phyloP scores from a whole-genome alignment of 495 filamentous ascomycete genomes.

The Paragyromitra xinjiangensis region DNA sequence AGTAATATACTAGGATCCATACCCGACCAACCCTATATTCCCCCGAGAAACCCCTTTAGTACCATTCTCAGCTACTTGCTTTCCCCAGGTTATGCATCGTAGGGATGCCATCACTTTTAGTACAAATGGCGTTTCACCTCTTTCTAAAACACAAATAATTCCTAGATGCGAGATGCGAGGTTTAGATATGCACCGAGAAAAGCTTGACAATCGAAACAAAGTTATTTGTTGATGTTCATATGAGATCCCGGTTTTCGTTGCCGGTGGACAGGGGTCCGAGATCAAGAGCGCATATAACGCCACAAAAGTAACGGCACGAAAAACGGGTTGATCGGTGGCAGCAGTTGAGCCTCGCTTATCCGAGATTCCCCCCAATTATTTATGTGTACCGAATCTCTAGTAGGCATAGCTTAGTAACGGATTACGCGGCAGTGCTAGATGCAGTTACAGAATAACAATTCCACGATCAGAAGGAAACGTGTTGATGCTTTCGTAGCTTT shows the following conservation, averaged over 20 bases:
- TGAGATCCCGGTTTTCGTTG: not conserved
- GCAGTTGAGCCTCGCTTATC: not conserved
- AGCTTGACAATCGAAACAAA: not conserved
- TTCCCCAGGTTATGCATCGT: too few relatives aligned
- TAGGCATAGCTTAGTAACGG: not conserved
- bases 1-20: too few relatives aligned
- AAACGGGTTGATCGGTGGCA: not conserved
- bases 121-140: not conserved
- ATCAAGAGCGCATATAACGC: too few relatives aligned
- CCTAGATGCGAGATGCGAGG: not conserved
- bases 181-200: slow-evolving; percentile 1
- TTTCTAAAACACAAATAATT: not conserved
- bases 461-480: too few relatives aligned
- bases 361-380: not conserved
- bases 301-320: not conserved
- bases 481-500: too few relatives aligned
- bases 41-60: not conserved
- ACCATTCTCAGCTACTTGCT: too few relatives aligned
- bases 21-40: not conserved
- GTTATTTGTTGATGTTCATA: not conserved
- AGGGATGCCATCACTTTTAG: too few relatives aligned
- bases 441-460: not conserved
- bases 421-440: not conserved
- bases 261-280: not conserved
- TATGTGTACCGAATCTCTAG: not conserved